Percentiles rank a stretch among this genome's conserved stretches.
phyloP scores from a whole-genome alignment of 257 asterid genomes.

The Solanum virginianum region DNA sequence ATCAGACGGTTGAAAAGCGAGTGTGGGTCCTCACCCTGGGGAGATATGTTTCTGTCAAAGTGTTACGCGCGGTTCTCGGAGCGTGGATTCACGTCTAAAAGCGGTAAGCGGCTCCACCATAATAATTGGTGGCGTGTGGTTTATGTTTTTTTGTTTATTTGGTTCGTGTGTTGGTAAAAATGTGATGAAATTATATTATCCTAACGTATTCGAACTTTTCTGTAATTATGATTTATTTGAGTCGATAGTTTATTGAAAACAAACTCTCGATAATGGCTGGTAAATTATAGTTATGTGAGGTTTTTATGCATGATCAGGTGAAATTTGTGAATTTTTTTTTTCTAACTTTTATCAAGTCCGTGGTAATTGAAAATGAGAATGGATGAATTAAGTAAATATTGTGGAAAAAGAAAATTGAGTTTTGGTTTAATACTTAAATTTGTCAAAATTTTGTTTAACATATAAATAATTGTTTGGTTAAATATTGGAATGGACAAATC shows the following conservation, averaged over 20 bases:
- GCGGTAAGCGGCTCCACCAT: slow-evolving; percentile 31
- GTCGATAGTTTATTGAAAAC: not conserved
- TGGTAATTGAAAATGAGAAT: not conserved
- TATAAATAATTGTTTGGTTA: not conserved
- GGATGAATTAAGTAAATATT: not conserved
- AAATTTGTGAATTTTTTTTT: not conserved
- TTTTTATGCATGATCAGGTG: not conserved
- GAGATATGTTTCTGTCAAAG: slow-evolving; percentile 68
- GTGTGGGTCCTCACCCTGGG: slow-evolving; percentile 67
- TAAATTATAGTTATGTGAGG: not conserved
- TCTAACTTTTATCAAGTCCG: not conserved
- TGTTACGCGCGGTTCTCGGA: slow-evolving; percentile 88
- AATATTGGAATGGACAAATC: not conserved
- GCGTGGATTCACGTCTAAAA: slow-evolving; percentile 37
- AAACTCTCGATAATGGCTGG: no score
- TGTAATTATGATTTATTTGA: not conserved
- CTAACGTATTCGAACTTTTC: no score
- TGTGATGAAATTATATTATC: not conserved
- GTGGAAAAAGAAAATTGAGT: not conserved
- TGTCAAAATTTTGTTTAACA: not conserved
- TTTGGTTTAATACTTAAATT: not conserved
- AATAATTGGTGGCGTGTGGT: slow-evolving; percentile 11
- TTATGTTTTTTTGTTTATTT: not conserved
- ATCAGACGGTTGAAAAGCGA: slow-evolving; percentile 47
- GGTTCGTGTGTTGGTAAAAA: not conserved